These are phyloP conservation scores for Coelastrella sp. DNA, from an alignment of 139 green algal genomes.

Conservation along the genomic window DNA sequence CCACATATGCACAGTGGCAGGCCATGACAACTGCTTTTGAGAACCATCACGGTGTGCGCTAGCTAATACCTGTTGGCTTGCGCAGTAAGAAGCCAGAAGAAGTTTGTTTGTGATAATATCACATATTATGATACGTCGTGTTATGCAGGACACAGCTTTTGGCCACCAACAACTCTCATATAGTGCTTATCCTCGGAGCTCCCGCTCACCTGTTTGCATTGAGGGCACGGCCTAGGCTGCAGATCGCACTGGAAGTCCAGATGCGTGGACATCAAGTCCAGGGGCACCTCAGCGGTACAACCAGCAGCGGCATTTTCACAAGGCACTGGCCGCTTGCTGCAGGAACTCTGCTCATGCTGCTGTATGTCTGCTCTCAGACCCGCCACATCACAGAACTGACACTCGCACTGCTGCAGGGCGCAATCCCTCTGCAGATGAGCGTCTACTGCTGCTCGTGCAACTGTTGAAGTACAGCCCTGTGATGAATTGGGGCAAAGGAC, in stretches of 20 bases:
- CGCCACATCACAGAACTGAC: constrained; percentile 16
- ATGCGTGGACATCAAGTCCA: not conserved
- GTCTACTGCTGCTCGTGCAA: not conserved
- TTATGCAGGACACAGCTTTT: too few species aligned
- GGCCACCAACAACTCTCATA: too few species aligned
- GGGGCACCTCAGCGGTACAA: constrained; percentile 11
- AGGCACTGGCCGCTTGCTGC: constrained; percentile 9
- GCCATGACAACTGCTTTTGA: too few species aligned
- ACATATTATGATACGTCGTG: too few species aligned
- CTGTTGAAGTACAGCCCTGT: constrained; percentile 1
- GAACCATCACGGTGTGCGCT: too few species aligned
- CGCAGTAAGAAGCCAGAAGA: too few species aligned
- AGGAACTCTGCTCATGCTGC: not conserved
- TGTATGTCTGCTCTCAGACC: not conserved
- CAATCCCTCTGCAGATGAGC: not conserved
- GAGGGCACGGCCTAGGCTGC: not conserved
- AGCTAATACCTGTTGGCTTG: too few species aligned
- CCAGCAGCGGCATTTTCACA: constrained; percentile 36
- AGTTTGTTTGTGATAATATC: too few species aligned
- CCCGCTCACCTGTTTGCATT: not conserved
- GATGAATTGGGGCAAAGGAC: constrained; percentile 33
- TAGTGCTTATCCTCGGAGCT: not conserved
- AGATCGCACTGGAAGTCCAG: not conserved
- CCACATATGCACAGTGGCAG: too few species aligned
- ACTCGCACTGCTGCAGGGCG: not conserved